A percentile compares a stretch with the other conserved stretches of the same genome.
phyloP scores from a whole-genome alignment of 2,329 filamentous ascomycete genomes.

The Cytospora chrysosperma region DNA sequence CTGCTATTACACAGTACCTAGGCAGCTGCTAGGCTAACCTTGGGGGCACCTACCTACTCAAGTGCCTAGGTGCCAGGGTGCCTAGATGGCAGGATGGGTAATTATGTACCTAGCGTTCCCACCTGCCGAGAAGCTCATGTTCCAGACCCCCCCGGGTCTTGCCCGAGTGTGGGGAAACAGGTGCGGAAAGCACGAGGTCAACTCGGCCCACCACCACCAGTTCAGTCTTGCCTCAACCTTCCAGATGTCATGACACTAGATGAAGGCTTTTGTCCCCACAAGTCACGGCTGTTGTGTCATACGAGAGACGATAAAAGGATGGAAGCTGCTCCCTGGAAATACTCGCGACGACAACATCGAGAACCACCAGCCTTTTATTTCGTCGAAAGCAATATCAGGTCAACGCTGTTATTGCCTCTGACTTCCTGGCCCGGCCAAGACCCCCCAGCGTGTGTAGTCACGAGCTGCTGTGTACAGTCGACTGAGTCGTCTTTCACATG shows the following conservation, averaged over 20 bases:
- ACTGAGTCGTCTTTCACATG: slow-evolving; percentile 19
- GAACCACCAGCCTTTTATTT: too few relatives aligned
- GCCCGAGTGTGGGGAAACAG: slow-evolving; percentile 15
- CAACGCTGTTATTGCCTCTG: neutral
- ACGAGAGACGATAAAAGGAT: neutral
- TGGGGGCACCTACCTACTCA: too few relatives aligned
- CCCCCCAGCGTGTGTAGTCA: slow-evolving; percentile 9
- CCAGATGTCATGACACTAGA: too few relatives aligned
- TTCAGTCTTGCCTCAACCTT: too few relatives aligned
- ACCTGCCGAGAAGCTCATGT: too few relatives aligned
- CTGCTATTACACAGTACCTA: neutral
- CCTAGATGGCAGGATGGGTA: too few relatives aligned
- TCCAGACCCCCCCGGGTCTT: slow-evolving; percentile 14
- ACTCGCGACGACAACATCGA: neutral
- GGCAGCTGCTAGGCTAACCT: too few relatives aligned
- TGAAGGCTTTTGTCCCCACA: too few relatives aligned
- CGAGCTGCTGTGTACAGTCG: too few relatives aligned
- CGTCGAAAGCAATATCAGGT: slow-evolving; percentile 15
- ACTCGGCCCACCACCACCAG: neutral
- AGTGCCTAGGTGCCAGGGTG: too few relatives aligned
- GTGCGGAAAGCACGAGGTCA: neutral
- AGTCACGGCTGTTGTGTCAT: neutral
- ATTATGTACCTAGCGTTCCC: too few relatives aligned
- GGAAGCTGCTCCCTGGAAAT: too few relatives aligned
- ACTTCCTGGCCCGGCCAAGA: neutral